These are phyloP conservation scores for Calocera viscosa DNA, from an alignment of 768 basidiomycete genomes.

Conservation along the genomic window DNA sequence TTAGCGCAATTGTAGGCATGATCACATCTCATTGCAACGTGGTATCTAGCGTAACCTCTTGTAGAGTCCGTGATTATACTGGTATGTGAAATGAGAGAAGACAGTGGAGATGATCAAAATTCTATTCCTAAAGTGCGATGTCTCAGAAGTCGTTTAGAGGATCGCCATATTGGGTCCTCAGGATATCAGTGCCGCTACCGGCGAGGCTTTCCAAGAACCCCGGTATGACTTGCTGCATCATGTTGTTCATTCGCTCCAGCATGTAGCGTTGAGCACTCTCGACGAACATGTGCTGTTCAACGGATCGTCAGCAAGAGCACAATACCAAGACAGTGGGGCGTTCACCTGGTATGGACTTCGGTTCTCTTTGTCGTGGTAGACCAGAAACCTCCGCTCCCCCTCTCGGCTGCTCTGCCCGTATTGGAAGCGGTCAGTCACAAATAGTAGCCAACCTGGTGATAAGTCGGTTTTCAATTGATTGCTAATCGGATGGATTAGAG, in stretches of 20 bases:
- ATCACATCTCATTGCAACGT: neutral
- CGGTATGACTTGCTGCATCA: neutral
- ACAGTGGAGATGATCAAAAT: too few species aligned
- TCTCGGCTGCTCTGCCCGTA: neutral
- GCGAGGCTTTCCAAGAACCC: neutral
- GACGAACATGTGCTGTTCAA: neutral
- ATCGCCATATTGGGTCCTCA: neutral
- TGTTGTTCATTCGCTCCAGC: neutral
- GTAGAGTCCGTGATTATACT: neutral
- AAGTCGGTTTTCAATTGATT: neutral
- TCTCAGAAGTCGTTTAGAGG: neutral
- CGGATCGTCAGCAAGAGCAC: neutral
- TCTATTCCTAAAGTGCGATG: neutral
- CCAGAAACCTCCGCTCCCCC: neutral
- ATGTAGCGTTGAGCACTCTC: neutral
- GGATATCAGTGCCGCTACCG: neutral
- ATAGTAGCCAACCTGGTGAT: neutral
- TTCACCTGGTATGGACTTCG: neutral
- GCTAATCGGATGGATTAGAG: neutral
- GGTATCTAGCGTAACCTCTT: neutral
- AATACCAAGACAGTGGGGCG: neutral
- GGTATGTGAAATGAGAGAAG: neutral
- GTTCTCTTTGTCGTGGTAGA: constrained; percentile 4
- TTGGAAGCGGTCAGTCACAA: neutral
- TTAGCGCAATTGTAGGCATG: neutral